Evolutionary conservation across 2,329 filamentous ascomycete species (phyloP), one percentile per base, ranked within the genome.

Genomic region (Pseudogymnoascus sp.): DNA sequence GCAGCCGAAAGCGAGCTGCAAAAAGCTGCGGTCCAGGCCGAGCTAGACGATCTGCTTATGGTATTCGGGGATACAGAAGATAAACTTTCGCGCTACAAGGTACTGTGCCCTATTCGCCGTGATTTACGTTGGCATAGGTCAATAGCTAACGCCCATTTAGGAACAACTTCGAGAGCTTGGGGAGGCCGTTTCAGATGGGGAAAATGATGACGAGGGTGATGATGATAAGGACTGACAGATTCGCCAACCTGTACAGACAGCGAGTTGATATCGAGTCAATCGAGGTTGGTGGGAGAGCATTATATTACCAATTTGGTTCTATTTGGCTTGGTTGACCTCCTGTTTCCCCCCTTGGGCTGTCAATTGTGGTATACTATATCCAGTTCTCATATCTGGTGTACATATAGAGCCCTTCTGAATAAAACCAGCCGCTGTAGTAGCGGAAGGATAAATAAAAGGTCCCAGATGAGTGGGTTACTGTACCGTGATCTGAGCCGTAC

Each of bases 61-160:
- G 86, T 94, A 4, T 90, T 92, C 73, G 85, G 84, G 12, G 90
- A 94, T 70, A 70, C 91, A 16, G 90, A 94, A 73, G 88, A 90
- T 60, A 93, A 92, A 75, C 78, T 85, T 57, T 79, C 81, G 41
- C 84, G 83, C 67, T 91, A 93, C 70, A 93, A 90, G 80, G 87
- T 88, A 74, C 66, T 79, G 71, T 38, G 38, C 18, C n/a, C 20
- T 16, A 38, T n/a, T 38, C 20, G 14, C 16, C n/a, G 30, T 14
- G 32, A 16, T 18, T 18, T 35, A 43, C 41, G 34, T 54, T 39
- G 43, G 2, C 32, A 6, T 34, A 9, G 22, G 30, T 35, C 35
- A 22, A 12, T 28, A 60, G n/a, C n/a, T 58, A 58, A 58, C 57
- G 38, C 5, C 64, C 64, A 60, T 61, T 4, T 18, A 61, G 30